Conservation (phyloP, 768 basidiomycete species). For the Suillus hirtellus region DNA sequence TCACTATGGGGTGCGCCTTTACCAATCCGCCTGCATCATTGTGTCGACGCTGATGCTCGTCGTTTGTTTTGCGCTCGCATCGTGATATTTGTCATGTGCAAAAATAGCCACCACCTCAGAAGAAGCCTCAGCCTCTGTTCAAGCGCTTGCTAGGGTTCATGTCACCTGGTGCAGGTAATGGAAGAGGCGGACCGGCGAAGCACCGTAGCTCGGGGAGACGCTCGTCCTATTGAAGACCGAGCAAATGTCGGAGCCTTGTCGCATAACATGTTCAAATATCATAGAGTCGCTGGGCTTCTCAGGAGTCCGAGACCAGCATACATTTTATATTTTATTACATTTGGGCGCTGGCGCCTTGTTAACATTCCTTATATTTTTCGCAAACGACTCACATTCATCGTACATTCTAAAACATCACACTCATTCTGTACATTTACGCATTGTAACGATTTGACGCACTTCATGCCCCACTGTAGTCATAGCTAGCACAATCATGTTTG, state of each 20-base stretch:
- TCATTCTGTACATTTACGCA: conserved; percentile 9
- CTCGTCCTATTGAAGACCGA: conserved; percentile 21
- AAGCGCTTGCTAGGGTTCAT: conserved; percentile 32
- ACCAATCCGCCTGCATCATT: conserved; percentile 13
- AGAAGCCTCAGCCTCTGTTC: conserved; percentile 32
- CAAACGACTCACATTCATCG: not conserved
- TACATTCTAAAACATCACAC: not conserved
- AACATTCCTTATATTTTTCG: not conserved
- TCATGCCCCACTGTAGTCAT: not conserved
- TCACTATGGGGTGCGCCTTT: conserved; percentile 31
- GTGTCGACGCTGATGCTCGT: conserved; percentile 18
- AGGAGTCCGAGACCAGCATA: not conserved
- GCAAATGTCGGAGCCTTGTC: not conserved
- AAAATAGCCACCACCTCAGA: conserved; percentile 32
- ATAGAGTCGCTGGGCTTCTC: not conserved
- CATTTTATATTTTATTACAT: not conserved
- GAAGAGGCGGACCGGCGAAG: conserved; percentile 24
- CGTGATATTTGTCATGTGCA: conserved; percentile 6
- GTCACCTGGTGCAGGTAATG: conserved; percentile 26
- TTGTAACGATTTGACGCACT: not conserved
- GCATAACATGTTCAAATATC: not conserved
- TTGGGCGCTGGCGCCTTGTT: not conserved
- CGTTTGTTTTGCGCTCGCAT: conserved; percentile 12
- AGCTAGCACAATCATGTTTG: not conserved
- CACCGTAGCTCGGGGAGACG: conserved; percentile 19